These are phyloP conservation scores for Blumeria hordei DNA, from an alignment of 2,329 filamentous ascomycete species.

Conservation along the genomic window DNA sequence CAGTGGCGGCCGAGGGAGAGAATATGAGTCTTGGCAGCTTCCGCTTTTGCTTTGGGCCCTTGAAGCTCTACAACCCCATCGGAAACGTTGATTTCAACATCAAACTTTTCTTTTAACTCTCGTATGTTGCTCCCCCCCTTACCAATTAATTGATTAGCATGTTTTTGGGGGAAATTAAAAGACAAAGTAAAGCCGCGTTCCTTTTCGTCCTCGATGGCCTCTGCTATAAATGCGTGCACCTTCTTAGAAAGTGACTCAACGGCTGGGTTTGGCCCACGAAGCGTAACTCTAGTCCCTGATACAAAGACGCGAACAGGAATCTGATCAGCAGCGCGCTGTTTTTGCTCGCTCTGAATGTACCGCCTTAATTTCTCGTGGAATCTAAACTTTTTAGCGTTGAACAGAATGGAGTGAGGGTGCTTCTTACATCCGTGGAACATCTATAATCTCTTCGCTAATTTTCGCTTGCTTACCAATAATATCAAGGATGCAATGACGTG, in stretches of 20 bases:
- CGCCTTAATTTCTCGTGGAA: conserved; percentile 37
- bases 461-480: conserved; percentile 34
- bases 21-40: conserved; percentile 66
- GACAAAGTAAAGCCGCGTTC: conserved; percentile 68
- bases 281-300: conserved; percentile 35
- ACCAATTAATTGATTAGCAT: conserved; percentile 60
- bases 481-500: conserved; percentile 29
- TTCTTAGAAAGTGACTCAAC: conserved; percentile 51
- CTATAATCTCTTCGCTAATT: conserved; percentile 25
- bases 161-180: conserved; percentile 91
- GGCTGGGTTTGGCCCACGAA: conserved; percentile 51
- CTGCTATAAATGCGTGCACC: conserved; percentile 55
- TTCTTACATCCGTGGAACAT: conserved; percentile 31
- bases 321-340: conserved; percentile 28
- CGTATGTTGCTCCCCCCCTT: conserved; percentile 43
- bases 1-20: conserved; percentile 54
- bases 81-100: conserved; percentile 64
- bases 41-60: conserved; percentile 84
- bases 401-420: background rate
- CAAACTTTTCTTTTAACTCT: conserved; percentile 40
- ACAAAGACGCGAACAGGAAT: conserved; percentile 36
- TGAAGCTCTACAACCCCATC: conserved; percentile 90
- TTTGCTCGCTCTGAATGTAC: conserved; percentile 41
- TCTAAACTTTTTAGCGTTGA: conserved; percentile 16
- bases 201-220: conserved; percentile 80